A percentile compares a stretch with the other conserved stretches of the same genome.
phyloP scores from a whole-genome alignment of 2,329 filamentous ascomycete genomes.

The Exophiala sp. region DNA sequence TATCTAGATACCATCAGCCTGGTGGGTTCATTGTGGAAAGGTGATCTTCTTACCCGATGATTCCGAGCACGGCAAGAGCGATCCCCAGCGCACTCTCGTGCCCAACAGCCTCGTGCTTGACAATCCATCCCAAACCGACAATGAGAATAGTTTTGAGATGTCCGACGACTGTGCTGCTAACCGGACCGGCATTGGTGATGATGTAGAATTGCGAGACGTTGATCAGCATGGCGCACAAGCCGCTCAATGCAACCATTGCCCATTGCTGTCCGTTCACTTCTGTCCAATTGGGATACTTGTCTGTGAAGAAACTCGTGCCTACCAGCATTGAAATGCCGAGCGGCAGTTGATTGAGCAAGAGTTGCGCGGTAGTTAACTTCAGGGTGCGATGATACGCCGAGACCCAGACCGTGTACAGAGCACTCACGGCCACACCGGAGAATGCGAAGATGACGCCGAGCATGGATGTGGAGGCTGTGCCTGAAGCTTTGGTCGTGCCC shows the following conservation, averaged over 20 bases:
- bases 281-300: slow-evolving; percentile 58
- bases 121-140: slow-evolving; percentile 58
- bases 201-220: slow-evolving; percentile 46
- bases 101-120: slow-evolving; percentile 8
- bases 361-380: slow-evolving; percentile 65
- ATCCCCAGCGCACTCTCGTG: slow-evolving; percentile 4
- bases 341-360: slow-evolving; percentile 66
- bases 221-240: slow-evolving; percentile 61
- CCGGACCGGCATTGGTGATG: slow-evolving; percentile 48
- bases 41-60: not conserved
- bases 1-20: no score
- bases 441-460: slow-evolving; percentile 57
- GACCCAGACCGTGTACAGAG: slow-evolving; percentile 68
- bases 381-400: slow-evolving; percentile 63
- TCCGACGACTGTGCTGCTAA: slow-evolving; percentile 64
- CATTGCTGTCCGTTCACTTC: slow-evolving; percentile 52
- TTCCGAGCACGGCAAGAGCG: slow-evolving; percentile 4
- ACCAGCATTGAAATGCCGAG: slow-evolving; percentile 61
- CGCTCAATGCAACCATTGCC: slow-evolving; percentile 60
- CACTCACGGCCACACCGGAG: slow-evolving; percentile 61
- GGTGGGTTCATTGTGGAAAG: no score
- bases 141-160: slow-evolving; percentile 65
- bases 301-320: slow-evolving; percentile 64
- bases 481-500: slow-evolving; percentile 42
- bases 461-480: slow-evolving; percentile 26